phyloP scores from a whole-genome alignment of 768 basidiomycete genomes.

The Erythrobasidium yunnanense region DNA sequence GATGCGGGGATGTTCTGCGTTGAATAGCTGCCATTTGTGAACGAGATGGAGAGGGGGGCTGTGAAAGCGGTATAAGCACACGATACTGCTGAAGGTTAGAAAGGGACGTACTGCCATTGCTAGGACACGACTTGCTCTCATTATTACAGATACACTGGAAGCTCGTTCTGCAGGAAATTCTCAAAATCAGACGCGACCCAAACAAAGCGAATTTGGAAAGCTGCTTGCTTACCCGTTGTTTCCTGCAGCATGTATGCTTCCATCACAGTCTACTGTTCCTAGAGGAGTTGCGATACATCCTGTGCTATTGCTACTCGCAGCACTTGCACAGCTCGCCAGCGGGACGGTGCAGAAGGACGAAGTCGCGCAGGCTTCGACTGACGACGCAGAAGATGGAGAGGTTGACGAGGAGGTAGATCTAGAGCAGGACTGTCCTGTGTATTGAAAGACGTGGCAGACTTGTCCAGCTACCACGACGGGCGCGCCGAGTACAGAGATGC shows the following conservation, averaged over 20 bases:
- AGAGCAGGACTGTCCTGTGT: too few species aligned
- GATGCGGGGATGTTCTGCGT: neutral
- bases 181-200: too few species aligned
- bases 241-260: neutral
- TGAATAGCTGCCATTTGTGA: conserved; percentile 1
- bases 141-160: conserved; percentile 19
- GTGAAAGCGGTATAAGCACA: neutral
- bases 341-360: neutral
- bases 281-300: neutral
- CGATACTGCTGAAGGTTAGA: neutral
- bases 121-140: neutral
- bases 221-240: neutral
- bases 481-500: too few species aligned
- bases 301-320: neutral
- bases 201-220: too few species aligned
- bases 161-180: neutral
- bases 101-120: neutral
- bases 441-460: too few species aligned
- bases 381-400: too few species aligned
- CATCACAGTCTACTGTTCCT: neutral
- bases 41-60: conserved; percentile 7
- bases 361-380: neutral
- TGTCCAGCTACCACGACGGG: too few species aligned
- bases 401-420: too few species aligned
- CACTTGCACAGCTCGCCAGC: neutral